Base-by-base conservation (phyloP, 1,284 basidiomycete species). In the Irpex sp. region DNA sequence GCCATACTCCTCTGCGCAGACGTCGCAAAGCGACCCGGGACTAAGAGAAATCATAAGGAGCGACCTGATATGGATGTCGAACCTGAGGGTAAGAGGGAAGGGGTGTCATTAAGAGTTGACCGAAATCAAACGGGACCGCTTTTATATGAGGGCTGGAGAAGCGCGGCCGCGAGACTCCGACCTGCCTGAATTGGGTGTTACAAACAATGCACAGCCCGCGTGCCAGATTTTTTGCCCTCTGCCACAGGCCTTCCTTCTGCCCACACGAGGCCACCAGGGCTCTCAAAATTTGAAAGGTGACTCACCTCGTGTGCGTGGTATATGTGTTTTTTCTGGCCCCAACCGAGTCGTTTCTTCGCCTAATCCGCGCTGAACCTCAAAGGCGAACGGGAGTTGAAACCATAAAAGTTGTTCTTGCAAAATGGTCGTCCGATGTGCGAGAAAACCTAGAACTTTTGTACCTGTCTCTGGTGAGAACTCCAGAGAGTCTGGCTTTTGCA, bases 1-100 rank as follows among this genome's bases (percentile, higher is more conserved):
- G 70, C 87, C 85, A 75, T 83, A 92, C 80, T 92, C 90, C 77
- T 91, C 89, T 73, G 89, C 89, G 80, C 89, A 92, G 71, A 92
- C 89, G 81, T 92, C 89, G 86, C 89, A 92, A 75, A 86, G 82
- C 74, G 88, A 90, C 78, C 87, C 87, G 74, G 87, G 83, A 79
- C 79, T 83, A 74, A 92, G 87, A 73, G 89, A 87, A 78, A 91
- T 83, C 90, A 92, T 92, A 68, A 68, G 59, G 66, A 73, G 66
- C 66, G 67, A 69, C 69, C 70, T 68, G 65, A 68, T 59, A 67
- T 67, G 62, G 67, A 67, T 43, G 68, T 67, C 62, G 64, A 62
- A 71, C 65, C 72, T 72, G 72, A 65, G 68, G 68, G 69, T 13
- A 11, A 35, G 63, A 68, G 66, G 66, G 62, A 70, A 62, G 69